Evolutionary conservation across 768 basidiomycete species (phyloP).

Genomic region (Kwoniella sp.): DNA sequence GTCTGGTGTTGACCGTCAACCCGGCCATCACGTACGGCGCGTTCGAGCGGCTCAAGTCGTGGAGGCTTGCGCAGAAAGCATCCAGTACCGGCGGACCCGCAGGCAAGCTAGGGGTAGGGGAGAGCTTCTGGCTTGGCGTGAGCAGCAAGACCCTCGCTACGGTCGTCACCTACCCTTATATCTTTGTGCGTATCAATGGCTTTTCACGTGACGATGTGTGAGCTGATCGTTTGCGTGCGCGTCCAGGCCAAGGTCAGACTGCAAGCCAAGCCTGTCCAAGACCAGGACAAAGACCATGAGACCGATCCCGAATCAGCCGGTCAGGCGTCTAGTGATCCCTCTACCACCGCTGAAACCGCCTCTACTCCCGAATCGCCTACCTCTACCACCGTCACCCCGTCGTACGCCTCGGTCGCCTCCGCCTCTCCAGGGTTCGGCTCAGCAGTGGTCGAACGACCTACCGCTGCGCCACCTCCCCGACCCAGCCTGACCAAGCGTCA

Average conservation of each 20-base stretch:
- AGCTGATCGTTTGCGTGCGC: background rate
- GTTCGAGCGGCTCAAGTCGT: slow-evolving; percentile 82
- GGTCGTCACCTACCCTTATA: slow-evolving; percentile 58
- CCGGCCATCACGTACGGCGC: slow-evolving; percentile 96
- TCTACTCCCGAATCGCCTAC: background rate
- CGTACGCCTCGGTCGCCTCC: slow-evolving; percentile 23
- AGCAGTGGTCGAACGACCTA: slow-evolving; percentile 5
- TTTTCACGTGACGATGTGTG: background rate
- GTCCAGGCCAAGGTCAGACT: slow-evolving; percentile 73
- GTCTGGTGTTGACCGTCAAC: slow-evolving; percentile 91
- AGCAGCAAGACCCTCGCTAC: slow-evolving; percentile 93
- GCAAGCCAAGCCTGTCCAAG: slow-evolving; percentile 61
- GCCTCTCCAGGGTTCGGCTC: slow-evolving; percentile 13
- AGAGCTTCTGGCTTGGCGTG: slow-evolving; percentile 82
- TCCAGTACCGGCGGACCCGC: slow-evolving; percentile 40
- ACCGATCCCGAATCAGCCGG: too few species aligned
- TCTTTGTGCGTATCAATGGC: slow-evolving; percentile 41
- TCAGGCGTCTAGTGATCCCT: too few species aligned
- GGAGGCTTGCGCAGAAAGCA: slow-evolving; percentile 54
- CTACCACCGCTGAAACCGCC: slow-evolving; percentile 36
- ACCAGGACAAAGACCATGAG: too few species aligned
- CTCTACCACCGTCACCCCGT: background rate
- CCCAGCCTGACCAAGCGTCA: background rate
- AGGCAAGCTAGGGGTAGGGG: slow-evolving; percentile 68
- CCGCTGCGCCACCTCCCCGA: background rate